Evolutionary conservation across 768 basidiomycete species (phyloP), one percentile per base, ranked within the genome.

Genomic region (Chalciporus chontae): DNA sequence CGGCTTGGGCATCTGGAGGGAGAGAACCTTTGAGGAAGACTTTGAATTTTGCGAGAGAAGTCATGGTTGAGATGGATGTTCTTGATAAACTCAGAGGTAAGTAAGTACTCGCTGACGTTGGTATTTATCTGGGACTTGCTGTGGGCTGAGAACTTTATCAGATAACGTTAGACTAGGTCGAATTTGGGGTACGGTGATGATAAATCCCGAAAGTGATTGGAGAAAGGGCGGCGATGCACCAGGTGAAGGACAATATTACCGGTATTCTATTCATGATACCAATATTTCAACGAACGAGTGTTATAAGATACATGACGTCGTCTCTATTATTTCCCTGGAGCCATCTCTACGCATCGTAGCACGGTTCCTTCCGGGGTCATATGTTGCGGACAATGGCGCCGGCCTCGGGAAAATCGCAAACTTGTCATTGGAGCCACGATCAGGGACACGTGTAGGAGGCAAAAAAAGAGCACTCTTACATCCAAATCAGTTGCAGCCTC

Each of bases 1-100:
- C 68, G 31, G 69, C 62, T 50, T 75, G 70, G 40, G 69, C 54
- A 43, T 72, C 71, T 48, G 71, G 38, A 31, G 60, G 56, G 39
- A 53, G 61, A 18, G 53, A 31, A 10, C 43, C 45, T 3, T 38
- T 38, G 19, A 69, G 8, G 39, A 66, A 41, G 1, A 56, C 15
- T 43, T 57, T 65, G 27, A 67, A 56, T 43, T 55, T 68, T 55
- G 58, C 53, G 8, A 67, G 54, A 1, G 54, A 52, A 13, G 54
- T 54, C 65, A 67, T 67, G 52, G 47, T 46, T 38, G 39, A 48
- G 24, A 7, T 24, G 24, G 24, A 7, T 24, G 24, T 24, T 24
- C 24, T 3, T 40, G 23, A 40, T 9, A 4, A n/a, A 7, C n/a
- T 17, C 9, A 31, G 26, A 29, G 26, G n/a, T n/a, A n/a, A n/a